Base-by-base conservation (phyloP, 1,284 basidiomycete species). In the Erythrobasidium hasegawianum region DNA sequence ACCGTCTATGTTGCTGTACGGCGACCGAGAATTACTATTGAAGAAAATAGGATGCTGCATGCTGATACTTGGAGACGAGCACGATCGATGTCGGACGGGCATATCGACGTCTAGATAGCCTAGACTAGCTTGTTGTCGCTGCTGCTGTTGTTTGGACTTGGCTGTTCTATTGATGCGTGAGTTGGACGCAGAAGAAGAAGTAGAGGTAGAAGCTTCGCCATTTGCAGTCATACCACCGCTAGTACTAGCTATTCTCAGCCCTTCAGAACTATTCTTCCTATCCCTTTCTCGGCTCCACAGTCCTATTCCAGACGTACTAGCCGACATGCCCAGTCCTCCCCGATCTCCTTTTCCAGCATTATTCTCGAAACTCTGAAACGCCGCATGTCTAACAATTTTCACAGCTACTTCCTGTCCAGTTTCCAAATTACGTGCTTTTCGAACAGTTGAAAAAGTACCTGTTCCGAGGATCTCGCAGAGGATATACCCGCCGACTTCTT, bases 401-500 rank as follows among this genome's bases (percentile, higher is more conserved):
- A 91, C 85, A 2, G 90, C 90, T 29, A 89, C 85, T 3, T 83
- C 78, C 58, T 83, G 84, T 13, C 87, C 87, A 2, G 83, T 82
- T 7, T 81, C 74, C 11, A 87, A 85, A 14, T 78, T 83, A n/a
- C 40, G 58, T 1, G 87, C 92, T 43, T 85, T 83, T 50, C 89
- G 81, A 55, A 97, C 89, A 47, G 85, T 86, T n/a, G 90, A 91
- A 76, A 92, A 92, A 8, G 86, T 89, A 5, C 94, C 93, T 60
- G 84, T 82, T 16, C 89, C 93, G 10, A 97, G 83, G 71, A 88
- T 80, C 55, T 82, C 81, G 20, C 89, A 91, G 0, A 97, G 82
- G 4, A 83, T 84, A 75, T 92, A 95, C n/a, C 79, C 74, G 2
- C 71, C 74, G 4, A 76, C 55, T 38, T 70, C 67, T 39, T 70